Evolutionary conservation across 176 grass and related monocot genomes (phyloP).

Genomic region (Aegilops sharonensis): DNA sequence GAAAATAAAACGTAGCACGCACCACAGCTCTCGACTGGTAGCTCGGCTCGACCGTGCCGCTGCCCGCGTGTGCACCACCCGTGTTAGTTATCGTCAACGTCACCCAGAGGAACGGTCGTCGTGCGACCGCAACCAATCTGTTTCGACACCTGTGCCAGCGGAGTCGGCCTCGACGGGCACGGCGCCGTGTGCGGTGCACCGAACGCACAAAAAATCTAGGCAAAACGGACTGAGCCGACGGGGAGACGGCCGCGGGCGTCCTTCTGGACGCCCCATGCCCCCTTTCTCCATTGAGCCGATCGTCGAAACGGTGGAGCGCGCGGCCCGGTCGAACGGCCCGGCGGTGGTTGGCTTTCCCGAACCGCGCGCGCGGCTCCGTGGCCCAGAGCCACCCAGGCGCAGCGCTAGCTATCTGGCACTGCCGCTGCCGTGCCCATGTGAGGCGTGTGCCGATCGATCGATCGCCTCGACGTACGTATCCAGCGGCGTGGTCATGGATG

Average conservation of each 20-base stretch:
- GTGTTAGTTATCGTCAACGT: neutral
- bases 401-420: no score
- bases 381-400: no score
- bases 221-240: neutral
- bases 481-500: neutral
- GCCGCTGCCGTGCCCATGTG: no score
- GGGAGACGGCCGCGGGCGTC: neutral
- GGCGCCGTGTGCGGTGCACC: no score
- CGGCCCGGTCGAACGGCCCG: neutral
- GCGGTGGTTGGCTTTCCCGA: conserved; percentile 31
- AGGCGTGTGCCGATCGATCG: no score
- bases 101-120: neutral
- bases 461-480: neutral
- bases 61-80: neutral
- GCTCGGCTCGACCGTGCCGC: neutral
- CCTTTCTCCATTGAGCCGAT: neutral
- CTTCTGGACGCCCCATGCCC: neutral
- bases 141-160: no score
- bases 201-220: no score
- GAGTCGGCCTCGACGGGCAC: no score
- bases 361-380: neutral
- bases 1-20: no score
- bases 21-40: no score
- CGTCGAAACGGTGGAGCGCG: neutral
- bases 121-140: no score